These are phyloP conservation scores for Tanozyma kutaoensis DNA, from an alignment of 805 yeast species.

Conservation along the genomic window DNA sequence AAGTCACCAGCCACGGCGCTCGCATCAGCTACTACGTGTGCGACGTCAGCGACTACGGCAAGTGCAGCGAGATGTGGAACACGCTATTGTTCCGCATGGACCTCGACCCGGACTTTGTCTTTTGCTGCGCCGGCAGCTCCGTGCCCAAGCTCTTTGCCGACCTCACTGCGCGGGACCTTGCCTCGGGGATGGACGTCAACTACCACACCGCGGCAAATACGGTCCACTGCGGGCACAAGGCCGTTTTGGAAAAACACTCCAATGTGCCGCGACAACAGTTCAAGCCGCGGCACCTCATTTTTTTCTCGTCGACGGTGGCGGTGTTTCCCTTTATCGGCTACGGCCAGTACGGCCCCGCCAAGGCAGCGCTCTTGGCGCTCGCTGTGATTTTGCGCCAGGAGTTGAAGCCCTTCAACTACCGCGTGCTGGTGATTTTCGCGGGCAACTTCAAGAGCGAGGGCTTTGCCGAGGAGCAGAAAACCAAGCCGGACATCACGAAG, in stretches of 20 bases:
- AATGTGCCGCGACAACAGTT: conserved; percentile 1
- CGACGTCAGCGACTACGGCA: conserved; percentile 49
- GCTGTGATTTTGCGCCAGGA: conserved; percentile 78
- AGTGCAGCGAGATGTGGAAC: conserved; percentile 32
- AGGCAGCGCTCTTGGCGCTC: conserved; percentile 68
- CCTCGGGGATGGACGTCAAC: conserved; percentile 50
- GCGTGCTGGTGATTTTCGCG: conserved; percentile 68
- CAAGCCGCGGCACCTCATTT: conserved; percentile 44
- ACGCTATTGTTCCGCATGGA: conserved; percentile 9
- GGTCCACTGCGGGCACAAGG: conserved; percentile 49
- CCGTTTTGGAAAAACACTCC: conserved; percentile 8
- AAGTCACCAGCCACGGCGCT: not conserved
- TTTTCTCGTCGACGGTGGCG: conserved; percentile 63
- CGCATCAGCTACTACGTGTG: conserved; percentile 31
- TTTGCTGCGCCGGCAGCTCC: conserved; percentile 85
- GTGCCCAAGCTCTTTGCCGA: conserved; percentile 69
- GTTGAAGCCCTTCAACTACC: conserved; percentile 47
- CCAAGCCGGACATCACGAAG: conserved; percentile 78
- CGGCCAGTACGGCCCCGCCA: conserved; percentile 79
- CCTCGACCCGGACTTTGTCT: conserved; percentile 54
- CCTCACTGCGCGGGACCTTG: conserved; percentile 42
- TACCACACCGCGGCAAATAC: conserved; percentile 63
- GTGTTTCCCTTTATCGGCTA: conserved; percentile 87
- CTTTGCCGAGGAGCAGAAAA: conserved; percentile 59
- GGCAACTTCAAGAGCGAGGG: conserved; percentile 92